phyloP scores from a whole-genome alignment of 768 basidiomycete genomes.

The Lanmaoa rubissima region DNA sequence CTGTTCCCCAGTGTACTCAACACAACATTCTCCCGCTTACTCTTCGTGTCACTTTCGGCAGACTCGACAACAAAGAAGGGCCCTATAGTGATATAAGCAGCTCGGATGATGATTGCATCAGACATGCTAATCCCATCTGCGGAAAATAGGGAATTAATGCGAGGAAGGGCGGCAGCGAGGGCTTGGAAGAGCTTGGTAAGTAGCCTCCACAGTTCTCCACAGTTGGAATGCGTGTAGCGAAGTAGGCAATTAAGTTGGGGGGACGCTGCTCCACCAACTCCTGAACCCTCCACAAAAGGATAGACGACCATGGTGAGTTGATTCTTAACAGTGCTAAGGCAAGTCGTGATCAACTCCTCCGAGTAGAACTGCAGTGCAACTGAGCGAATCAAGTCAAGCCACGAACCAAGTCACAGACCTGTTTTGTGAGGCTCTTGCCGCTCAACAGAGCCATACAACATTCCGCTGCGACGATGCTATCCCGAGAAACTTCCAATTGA shows the following conservation, averaged over 20 bases:
- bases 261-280: constrained; percentile 39
- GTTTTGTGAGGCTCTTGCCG: constrained; percentile 79
- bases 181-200: constrained; percentile 73
- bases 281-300: constrained; percentile 78
- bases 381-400: background rate
- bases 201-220: constrained; percentile 42
- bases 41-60: constrained; percentile 53
- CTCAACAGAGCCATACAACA: constrained; percentile 77
- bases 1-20: constrained; percentile 69
- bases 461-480: constrained; percentile 81
- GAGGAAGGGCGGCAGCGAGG: constrained; percentile 66
- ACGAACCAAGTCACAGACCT: constrained; percentile 47
- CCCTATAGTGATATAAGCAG: constrained; percentile 90
- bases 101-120: constrained; percentile 87
- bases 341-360: constrained; percentile 84
- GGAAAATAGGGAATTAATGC: constrained; percentile 71
- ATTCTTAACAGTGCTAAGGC: constrained; percentile 75
- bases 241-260: constrained; percentile 53
- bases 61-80: constrained; percentile 90
- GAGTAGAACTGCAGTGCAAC: constrained; percentile 69
- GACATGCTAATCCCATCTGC: constrained; percentile 72
- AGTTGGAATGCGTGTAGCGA: constrained; percentile 37
- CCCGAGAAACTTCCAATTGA: constrained; percentile 58
- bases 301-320: constrained; percentile 78
- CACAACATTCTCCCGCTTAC: constrained; percentile 55